These are phyloP conservation scores for Mrakia blollopis DNA, from an alignment of 768 basidiomycete species.

Conservation along the genomic window DNA sequence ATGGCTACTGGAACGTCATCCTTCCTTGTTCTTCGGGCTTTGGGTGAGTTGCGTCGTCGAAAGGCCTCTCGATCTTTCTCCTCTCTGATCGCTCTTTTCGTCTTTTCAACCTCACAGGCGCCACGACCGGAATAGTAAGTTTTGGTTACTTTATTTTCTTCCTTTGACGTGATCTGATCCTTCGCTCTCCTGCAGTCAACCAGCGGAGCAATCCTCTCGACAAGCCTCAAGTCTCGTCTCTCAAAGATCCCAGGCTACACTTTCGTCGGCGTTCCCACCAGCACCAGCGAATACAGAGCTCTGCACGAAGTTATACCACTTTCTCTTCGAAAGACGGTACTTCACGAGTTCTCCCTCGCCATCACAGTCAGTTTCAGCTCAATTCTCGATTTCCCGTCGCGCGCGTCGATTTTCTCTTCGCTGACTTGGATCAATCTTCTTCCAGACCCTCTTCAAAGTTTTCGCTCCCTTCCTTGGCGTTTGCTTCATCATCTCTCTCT, in stretches of 20 bases:
- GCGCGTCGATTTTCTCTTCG: no score
- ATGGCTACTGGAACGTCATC: constrained; percentile 23
- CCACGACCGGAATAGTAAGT: constrained; percentile 20
- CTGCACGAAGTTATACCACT: constrained; percentile 7
- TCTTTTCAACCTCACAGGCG: background rate
- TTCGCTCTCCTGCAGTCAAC: background rate
- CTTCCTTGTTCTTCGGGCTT: constrained; percentile 10
- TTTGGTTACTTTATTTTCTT: background rate
- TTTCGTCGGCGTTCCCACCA: constrained; percentile 18
- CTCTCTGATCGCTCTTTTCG: background rate
- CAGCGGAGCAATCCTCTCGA: constrained; percentile 15
- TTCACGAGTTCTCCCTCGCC: background rate
- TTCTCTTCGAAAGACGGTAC: background rate
- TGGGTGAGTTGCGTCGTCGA: background rate
- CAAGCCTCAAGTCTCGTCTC: background rate
- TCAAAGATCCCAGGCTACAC: constrained; percentile 6
- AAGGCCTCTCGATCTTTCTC: no score
- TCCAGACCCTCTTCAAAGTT: constrained; percentile 21
- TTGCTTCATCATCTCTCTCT: constrained; percentile 2
- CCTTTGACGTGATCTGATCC: background rate
- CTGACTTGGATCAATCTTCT: background rate
- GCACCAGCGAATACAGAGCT: constrained; percentile 9
- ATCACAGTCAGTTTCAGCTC: background rate
- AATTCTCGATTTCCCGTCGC: no score
- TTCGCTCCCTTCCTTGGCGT: constrained; percentile 10